These are phyloP conservation scores for Nitzschia sp. DNA, from an alignment of 108 stramenopile genomes.

Conservation along the genomic window DNA sequence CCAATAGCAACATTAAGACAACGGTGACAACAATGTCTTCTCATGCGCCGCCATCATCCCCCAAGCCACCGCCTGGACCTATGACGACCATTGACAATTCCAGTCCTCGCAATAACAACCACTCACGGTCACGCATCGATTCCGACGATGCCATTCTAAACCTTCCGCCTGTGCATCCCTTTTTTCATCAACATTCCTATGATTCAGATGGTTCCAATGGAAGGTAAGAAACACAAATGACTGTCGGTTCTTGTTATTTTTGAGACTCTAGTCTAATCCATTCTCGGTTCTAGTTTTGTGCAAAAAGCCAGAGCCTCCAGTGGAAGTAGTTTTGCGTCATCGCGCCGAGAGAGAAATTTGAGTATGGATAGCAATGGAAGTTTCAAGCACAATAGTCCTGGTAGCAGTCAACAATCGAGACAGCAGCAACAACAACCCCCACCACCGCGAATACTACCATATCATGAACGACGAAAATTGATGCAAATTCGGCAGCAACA, in stretches of 20 bases:
- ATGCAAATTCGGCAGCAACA: constrained; percentile 36
- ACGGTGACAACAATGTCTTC: not conserved
- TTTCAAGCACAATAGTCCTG: constrained; percentile 17
- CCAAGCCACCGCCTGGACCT: not conserved
- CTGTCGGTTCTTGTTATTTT: no score
- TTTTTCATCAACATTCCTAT: constrained; percentile 33
- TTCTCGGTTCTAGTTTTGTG: no score
- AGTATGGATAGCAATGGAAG: constrained; percentile 42
- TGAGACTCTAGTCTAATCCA: no score
- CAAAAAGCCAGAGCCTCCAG: no score
- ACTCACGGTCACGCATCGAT: constrained; percentile 12
- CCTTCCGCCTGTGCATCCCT: constrained; percentile 37
- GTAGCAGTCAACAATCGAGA: not conserved
- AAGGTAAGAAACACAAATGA: no score
- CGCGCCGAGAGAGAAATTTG: no score
- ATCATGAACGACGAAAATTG: constrained; percentile 53
- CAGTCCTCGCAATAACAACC: constrained; percentile 4
- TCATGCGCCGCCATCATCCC: not conserved
- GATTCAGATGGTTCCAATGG: constrained; percentile 37
- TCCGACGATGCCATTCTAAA: constrained; percentile 29
- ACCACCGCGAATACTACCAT: constrained; percentile 48
- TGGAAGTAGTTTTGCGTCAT: no score
- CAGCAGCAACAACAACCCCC: not conserved
- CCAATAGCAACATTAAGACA: not conserved
- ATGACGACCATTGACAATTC: constrained; percentile 19